A percentile compares a stretch with the other conserved stretches of the same genome.
These are phyloP conservation scores for Gaertneriomyces sp. DNA, from an alignment of 192 early-diverging fungal species.

Conservation along the genomic window DNA sequence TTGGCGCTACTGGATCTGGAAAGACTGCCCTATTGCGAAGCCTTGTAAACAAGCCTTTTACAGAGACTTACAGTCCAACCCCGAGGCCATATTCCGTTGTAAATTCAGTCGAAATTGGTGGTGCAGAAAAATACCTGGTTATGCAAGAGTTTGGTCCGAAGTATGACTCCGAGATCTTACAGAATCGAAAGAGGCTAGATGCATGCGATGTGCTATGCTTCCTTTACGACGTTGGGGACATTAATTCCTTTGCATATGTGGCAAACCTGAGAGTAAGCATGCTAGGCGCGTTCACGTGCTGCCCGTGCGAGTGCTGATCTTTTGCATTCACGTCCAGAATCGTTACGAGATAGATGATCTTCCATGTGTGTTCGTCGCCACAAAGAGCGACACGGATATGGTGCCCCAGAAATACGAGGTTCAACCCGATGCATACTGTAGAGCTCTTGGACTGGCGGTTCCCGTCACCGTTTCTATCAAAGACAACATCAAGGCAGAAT, in stretches of 20 bases:
- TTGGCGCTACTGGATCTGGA: conserved; percentile 89
- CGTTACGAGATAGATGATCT: conserved; percentile 79
- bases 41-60: conserved; percentile 83
- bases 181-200: conserved; percentile 82
- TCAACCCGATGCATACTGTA: conserved; percentile 93
- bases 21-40: conserved; percentile 86
- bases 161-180: conserved; percentile 83
- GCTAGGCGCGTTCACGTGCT: neutral
- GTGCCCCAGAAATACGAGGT: conserved; percentile 78
- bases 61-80: conserved; percentile 71
- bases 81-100: conserved; percentile 74
- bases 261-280: conserved; percentile 68
- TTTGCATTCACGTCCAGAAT: conserved; percentile 46
- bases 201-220: conserved; percentile 88
- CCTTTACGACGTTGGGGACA: conserved; percentile 93
- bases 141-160: conserved; percentile 91
- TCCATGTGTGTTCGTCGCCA: conserved; percentile 90
- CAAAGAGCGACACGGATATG: conserved; percentile 88
- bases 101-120: conserved; percentile 93
- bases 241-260: conserved; percentile 90
- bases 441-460: conserved; percentile 76
- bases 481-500: conserved; percentile 76
- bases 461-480: conserved; percentile 90
- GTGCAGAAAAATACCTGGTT: conserved; percentile 90
- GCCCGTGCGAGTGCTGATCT: conserved; percentile 5